Base-by-base conservation (phyloP, 768 basidiomycete species). In the Pleurotus ostreatus region DNA sequence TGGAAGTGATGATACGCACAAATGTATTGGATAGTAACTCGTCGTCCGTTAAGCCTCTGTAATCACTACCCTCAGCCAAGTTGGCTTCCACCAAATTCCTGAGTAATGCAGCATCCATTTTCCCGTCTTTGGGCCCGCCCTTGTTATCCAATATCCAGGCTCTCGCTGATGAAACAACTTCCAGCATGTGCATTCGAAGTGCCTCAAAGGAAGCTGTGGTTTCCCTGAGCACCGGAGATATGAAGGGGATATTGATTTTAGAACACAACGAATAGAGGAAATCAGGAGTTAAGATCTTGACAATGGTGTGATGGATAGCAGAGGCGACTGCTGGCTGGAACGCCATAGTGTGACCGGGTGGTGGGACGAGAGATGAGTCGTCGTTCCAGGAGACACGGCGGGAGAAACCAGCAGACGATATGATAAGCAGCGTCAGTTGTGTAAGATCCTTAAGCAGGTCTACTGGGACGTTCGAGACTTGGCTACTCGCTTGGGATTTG, bases 81-180 rank as follows among this genome's bases (percentile, higher is more conserved):
- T 74, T 75, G 1, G 75, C 74, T 40, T 64, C 63, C n/a, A 75
- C 70, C 18, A 75, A 61, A 46, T 70, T 71, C 30, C 63, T 63
- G 30, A 75, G 57, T 52, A 75, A 61, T 18, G 75, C 66, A 22
- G 67, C 62, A 18, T 67, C 55, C 6, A 11, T 20, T 9, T 63
- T 54, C 7, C 4, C 20, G 3, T n/a, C 40, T 43, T 65, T 56
- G 3, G 60, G 61, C 11, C 55, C 59, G 7, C 55, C 30, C 48
- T 66, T 57, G 5, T 61, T 62, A 15, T 59, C 59, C 5, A 56
- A 34, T 3, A 66, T 61, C 13, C 64, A 62, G 6, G 57, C 59
- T 16, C 69, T 65, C n/a, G 71, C 68, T 45, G 65, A 61, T 4
- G 62, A 49, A 0, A 74, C 65, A 37, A 74, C 61, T 43, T 71